These are phyloP conservation scores for Verticillium isaacii DNA, from an alignment of 2,329 filamentous ascomycete species.

Conservation along the genomic window DNA sequence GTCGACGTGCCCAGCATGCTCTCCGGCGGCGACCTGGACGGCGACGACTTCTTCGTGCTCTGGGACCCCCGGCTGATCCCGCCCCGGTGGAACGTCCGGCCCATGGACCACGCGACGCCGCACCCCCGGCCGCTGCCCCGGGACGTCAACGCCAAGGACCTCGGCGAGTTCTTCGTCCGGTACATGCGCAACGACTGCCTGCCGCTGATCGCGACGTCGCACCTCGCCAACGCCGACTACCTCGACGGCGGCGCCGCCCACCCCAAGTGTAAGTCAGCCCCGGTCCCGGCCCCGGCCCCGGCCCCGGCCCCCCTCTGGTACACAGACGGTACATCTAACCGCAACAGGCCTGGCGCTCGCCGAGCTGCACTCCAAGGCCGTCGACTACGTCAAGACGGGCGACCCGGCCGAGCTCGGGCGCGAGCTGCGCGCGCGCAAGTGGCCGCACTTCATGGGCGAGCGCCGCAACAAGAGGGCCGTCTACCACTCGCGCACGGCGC, in stretches of 20 bases:
- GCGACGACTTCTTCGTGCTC: constrained; percentile 91
- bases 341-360: constrained; percentile 65
- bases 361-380: constrained; percentile 79
- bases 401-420: constrained; percentile 64
- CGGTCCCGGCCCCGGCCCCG: too few species aligned
- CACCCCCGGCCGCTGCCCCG: constrained; percentile 50
- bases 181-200: constrained; percentile 92
- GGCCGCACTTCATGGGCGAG: constrained; percentile 89
- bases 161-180: constrained; percentile 80
- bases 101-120: constrained; percentile 71
- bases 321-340: constrained; percentile 1
- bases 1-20: constrained; percentile 88
- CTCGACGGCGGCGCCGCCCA: constrained; percentile 59
- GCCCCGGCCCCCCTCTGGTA: too few species aligned
- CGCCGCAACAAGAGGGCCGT: constrained; percentile 34
- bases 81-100: constrained; percentile 60
- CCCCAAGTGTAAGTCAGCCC: constrained; percentile 53
- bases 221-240: constrained; percentile 72
- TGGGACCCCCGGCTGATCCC: constrained; percentile 80
- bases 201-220: constrained; percentile 72
- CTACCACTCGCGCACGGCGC: constrained; percentile 66
- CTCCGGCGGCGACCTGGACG: constrained; percentile 91
- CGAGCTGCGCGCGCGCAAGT: constrained; percentile 55
- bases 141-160: constrained; percentile 66
- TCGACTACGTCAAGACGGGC: constrained; percentile 93